Conservation (phyloP, 208 protist species). For the Trypanosoma cruzi region DNA sequence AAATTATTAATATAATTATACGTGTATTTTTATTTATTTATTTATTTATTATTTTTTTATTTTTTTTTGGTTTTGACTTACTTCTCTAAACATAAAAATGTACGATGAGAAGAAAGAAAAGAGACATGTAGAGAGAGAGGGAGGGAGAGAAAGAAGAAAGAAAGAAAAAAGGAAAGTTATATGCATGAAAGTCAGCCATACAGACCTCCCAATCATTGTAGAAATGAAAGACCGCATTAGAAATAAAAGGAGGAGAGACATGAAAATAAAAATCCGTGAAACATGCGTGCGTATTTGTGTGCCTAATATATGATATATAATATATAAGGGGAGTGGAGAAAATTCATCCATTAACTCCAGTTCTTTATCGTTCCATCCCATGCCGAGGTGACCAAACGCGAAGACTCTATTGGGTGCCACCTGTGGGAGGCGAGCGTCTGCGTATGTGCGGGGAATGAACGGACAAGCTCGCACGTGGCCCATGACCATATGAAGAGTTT, state of each 20-base stretch:
- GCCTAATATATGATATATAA: no score
- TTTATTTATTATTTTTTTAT: slow-evolving; percentile 5
- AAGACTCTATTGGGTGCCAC: slow-evolving; percentile 95
- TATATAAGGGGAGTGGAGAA: neutral
- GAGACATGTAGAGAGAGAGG: neutral
- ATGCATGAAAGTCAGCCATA: no score
- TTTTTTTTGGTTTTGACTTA: neutral
- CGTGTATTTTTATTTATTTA: no score
- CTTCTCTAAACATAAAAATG: neutral
- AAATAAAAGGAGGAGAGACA: neutral
- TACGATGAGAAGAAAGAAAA: slow-evolving; percentile 35
- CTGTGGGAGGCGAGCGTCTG: slow-evolving; percentile 85
- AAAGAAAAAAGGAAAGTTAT: no score
- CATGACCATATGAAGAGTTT: slow-evolving; percentile 96
- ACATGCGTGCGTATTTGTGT: neutral
- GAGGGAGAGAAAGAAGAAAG: no score
- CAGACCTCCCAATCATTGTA: no score
- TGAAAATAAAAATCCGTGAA: neutral
- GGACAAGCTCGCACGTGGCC: slow-evolving; percentile 80
- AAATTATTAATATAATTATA: no score
- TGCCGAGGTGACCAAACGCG: slow-evolving; percentile 87
- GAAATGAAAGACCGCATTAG: neutral
- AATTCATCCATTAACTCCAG: slow-evolving; percentile 62
- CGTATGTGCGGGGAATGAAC: slow-evolving; percentile 86
- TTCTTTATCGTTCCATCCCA: slow-evolving; percentile 95